Evolutionary conservation across 495 filamentous ascomycete species (phyloP), one percentile per base, ranked within the genome.

Genomic region (Aspergillus bertholletiae): DNA sequence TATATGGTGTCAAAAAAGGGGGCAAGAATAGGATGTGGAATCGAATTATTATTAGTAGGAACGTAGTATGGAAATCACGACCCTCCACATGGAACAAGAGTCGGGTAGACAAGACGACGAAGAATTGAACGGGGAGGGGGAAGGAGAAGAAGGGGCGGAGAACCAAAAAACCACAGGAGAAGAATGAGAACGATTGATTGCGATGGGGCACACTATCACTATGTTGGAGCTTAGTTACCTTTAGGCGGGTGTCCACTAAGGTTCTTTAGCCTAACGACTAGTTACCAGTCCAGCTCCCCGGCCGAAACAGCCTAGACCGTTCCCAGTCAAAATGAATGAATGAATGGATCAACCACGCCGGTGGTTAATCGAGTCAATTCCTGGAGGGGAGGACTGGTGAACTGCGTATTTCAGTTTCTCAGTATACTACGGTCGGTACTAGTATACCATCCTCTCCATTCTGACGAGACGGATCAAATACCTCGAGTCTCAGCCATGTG

Each of bases 121-220:
- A 24, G 20, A 23, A 26, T 5, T 21, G 22, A 47, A 30, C 18
- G 43, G 17, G 5, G 13, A 21, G 43, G 49, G 49, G 44, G 34
- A 51, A 51, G 48, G 51, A 48, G 18, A 52, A 63, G 55, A 56
- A 54, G 46, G 62, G 51, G 51, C 47, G 35, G 21, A 59, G 62
- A 23, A 15, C n/a, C 17, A 26, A 41, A 41, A 17, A 57, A 55
- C 58, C 51, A 47, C 46, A 57, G 40, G 52, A 49, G 58, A 61
- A 63, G 59, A 59, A 66, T n/a, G n/a, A 66, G 63, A 58, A 69
- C 30, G 5, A 9, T 28, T 9, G 30, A n/a, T 3, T 15, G 13
- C 13, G 13, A 20, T 18, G 39, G 39, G 39, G 39, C 39, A 43
- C 18, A 18, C 20, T 43, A 43, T 43, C 39, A 43, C 39, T 43